These are phyloP conservation scores for Cryphonectria parasitica DNA, from an alignment of 2,329 filamentous ascomycete species.

Conservation along the genomic window DNA sequence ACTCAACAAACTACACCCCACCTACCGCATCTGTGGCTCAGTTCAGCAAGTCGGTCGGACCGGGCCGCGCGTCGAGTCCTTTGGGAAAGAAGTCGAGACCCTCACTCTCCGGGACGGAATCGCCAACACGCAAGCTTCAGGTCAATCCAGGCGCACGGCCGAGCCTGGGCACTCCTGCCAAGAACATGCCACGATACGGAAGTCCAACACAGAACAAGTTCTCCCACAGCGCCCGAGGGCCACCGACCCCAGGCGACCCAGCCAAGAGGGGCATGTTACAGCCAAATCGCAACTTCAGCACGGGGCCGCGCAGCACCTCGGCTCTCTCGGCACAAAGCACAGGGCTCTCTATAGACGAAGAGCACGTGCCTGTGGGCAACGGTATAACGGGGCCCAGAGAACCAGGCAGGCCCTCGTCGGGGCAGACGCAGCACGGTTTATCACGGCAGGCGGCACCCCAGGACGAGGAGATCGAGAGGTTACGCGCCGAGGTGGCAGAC, in stretches of 20 bases:
- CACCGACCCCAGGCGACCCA: slow-evolving; percentile 58
- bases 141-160: slow-evolving; percentile 64
- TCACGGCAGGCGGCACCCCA: slow-evolving; percentile 54
- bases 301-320: slow-evolving; percentile 62
- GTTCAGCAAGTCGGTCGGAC: slow-evolving; percentile 87
- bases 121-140: slow-evolving; percentile 73
- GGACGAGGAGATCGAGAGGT: slow-evolving; percentile 73
- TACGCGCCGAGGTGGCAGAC: slow-evolving; percentile 77
- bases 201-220: slow-evolving; percentile 67
- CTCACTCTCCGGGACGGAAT: slow-evolving; percentile 86
- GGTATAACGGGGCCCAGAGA: slow-evolving; percentile 52
- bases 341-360: slow-evolving; percentile 58
- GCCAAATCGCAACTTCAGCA: slow-evolving; percentile 54
- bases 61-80: slow-evolving; percentile 72
- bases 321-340: slow-evolving; percentile 55
- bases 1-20: slow-evolving; percentile 64
- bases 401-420: slow-evolving; percentile 43
- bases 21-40: slow-evolving; percentile 71
- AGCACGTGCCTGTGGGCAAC: slow-evolving; percentile 56
- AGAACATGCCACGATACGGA: slow-evolving; percentile 57
- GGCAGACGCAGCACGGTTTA: slow-evolving; percentile 55
- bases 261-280: slow-evolving; percentile 55
- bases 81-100: slow-evolving; percentile 71
- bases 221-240: slow-evolving; percentile 64
- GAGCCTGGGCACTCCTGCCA: slow-evolving; percentile 58